Evolutionary conservation across 1,284 basidiomycete species (phyloP).

Genomic region (Jaminaea rosea): DNA sequence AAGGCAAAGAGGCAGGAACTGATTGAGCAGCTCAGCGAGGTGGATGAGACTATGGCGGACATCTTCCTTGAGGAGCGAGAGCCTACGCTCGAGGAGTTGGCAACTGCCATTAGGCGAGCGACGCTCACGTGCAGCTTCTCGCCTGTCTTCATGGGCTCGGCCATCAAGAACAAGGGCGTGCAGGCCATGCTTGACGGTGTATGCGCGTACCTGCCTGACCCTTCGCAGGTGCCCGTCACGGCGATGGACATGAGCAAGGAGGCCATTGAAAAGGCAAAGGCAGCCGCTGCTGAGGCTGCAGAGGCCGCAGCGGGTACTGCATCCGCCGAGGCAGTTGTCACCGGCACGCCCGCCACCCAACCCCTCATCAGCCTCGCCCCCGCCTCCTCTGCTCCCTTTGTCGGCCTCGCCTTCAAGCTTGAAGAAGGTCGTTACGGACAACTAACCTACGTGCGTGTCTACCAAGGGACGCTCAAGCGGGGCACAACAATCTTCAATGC

Average conservation of each 20-base stretch:
- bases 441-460: slow-evolving; percentile 97
- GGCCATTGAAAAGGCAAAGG: slow-evolving; percentile 38
- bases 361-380: slow-evolving; percentile 37
- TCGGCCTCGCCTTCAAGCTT: slow-evolving; percentile 95
- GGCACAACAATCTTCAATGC: slow-evolving; percentile 82
- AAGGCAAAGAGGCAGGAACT: slow-evolving; percentile 59
- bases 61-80: slow-evolving; percentile 66
- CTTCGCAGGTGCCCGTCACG: slow-evolving; percentile 66
- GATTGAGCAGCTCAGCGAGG: slow-evolving; percentile 89
- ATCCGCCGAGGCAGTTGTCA: neutral
- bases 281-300: slow-evolving; percentile 47
- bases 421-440: slow-evolving; percentile 97
- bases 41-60: slow-evolving; percentile 88
- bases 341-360: slow-evolving; percentile 20
- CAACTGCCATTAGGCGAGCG: slow-evolving; percentile 73
- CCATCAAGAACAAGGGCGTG: slow-evolving; percentile 94
- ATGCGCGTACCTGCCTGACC: slow-evolving; percentile 88
- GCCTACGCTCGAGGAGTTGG: slow-evolving; percentile 57
- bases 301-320: slow-evolving; percentile 26
- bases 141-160: slow-evolving; percentile 93
- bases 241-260: slow-evolving; percentile 74
- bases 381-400: slow-evolving; percentile 63
- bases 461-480: slow-evolving; percentile 84
- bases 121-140: slow-evolving; percentile 84
- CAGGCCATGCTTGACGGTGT: slow-evolving; percentile 91